Evolutionary conservation across 345 rosid species (phyloP), one percentile per base, ranked within the genome.

Genomic region (Gynandropsis gynandra): DNA sequence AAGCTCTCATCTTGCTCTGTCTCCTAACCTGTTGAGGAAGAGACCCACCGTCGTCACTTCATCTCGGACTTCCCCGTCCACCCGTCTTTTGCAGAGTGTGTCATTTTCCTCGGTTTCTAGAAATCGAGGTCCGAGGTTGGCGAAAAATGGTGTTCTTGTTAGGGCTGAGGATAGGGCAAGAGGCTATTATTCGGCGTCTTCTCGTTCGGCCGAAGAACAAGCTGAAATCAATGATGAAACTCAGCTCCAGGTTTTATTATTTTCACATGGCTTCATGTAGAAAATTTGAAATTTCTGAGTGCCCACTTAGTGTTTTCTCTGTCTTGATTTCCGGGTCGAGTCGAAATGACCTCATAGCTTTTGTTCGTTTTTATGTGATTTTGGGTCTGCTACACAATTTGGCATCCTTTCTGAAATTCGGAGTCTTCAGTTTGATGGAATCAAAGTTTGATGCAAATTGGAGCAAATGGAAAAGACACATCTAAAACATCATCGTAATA

Each of bases 121-220:
- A 64, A 48, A 71, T 29, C 61, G 72, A 72, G 50, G 49, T 58
- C 67, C 80, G 20, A 79, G 82, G 34, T 61, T 71, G 31, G 65
- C 63, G 16, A 63, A 72, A 11, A 53, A 63, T 60, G 56, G 64
- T 27, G 66, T 80, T 60, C 80, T 79, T 49, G 80, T 72, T 27
- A 74, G 83, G 61, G 89, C 89, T 31, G 95, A 85, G 75, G 82
- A 85, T 63, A 73, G 77, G 73, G 81, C 83, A n/a, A 68, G 61
- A 47, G 74, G 48, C 16, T 61, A n/a, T n/a, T n/a, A n/a, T n/a
- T n/a, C n/a, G n/a, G n/a, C n/a, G n/a, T n/a, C 85, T 40, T 55
- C 84, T 20, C 37, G 80, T 43, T 31, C 73, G 33, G 38, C 39
- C 47, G 70, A 69, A 41, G 57, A 21, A 16, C 56, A 75, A 55